Percentiles rank a stretch among this genome's conserved stretches.
phyloP scores from a whole-genome alignment of 2,329 filamentous ascomycete species.

The Catunica adiposa region DNA sequence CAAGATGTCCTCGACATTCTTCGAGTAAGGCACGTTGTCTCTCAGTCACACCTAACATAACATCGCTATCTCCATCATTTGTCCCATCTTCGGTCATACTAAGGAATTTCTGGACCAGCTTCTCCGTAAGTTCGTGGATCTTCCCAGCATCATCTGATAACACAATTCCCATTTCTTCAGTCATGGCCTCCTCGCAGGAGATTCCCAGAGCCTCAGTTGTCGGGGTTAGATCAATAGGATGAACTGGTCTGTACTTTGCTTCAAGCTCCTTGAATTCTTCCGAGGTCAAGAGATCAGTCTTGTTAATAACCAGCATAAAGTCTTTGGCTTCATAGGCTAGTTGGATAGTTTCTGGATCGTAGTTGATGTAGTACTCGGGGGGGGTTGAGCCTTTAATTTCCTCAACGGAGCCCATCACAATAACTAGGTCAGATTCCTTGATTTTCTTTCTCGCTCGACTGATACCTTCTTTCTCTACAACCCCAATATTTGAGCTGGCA shows the following conservation, averaged over 20 bases:
- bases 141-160: conserved; percentile 37
- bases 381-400: not conserved
- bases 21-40: conserved; percentile 70
- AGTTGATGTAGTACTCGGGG: conserved; percentile 25
- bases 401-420: conserved; percentile 67
- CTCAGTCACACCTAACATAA: conserved; percentile 71
- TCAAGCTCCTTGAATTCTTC: conserved; percentile 23
- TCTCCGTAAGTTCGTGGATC: conserved; percentile 50
- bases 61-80: not conserved
- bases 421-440: conserved; percentile 65
- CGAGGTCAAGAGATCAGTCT: conserved; percentile 34
- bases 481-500: conserved; percentile 35
- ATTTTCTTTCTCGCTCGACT: conserved; percentile 69
- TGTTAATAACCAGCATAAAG: conserved; percentile 44
- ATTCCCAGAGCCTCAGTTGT: conserved; percentile 28
- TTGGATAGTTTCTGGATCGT: conserved; percentile 38
- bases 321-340: conserved; percentile 34
- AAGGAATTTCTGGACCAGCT: conserved; percentile 51
- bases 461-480: conserved; percentile 80
- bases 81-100: conserved; percentile 38
- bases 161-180: conserved; percentile 46
- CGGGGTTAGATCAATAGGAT: conserved; percentile 21
- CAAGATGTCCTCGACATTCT: conserved; percentile 54
- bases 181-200: conserved; percentile 34
- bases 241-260: not conserved